Base-by-base conservation (phyloP, 129 eudicot genomes). In the Smallanthus sonchifolius region DNA sequence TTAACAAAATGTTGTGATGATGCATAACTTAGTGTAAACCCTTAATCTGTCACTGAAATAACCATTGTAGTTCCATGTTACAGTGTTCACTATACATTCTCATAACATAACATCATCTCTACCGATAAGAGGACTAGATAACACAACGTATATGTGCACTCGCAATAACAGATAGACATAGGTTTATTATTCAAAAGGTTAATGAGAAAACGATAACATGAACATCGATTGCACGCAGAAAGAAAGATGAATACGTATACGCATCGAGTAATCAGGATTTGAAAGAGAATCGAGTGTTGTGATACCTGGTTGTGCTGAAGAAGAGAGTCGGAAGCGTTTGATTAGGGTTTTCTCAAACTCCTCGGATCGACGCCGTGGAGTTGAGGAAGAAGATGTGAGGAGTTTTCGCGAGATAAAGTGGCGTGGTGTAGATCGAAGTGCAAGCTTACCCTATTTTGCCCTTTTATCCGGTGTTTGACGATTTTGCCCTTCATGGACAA, bases 301-400 rank as follows among this genome's bases (percentile, higher is more conserved):
- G 17, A 64, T 74, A 64, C 78, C 34, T 48, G 71, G 11, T 67
- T 68, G 71, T 19, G 56, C 39, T 35, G 57, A 61, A 77, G 49
- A 7, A 66, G 59, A 28, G 43, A 40, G 38, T 16, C 2, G 56
- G 66, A 59, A 80, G 69, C 4, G 44, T n/a, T 11, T 6, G 3
- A 67, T 67, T 69, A 78, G 77, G 84, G 84, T 75, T 79, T 79
- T 65, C 83, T 72, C 81, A 79, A 83, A 79, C 87, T 83, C 87
- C 87, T 79, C 87, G 84, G 87, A 83, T 83, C 84, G 81, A 80
- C 86, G 87, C 87, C 87, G 87, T 75, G 84, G 87, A 83, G 87
- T 75, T 79, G 83, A 69, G 82, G 79, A 63, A 76, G 69, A 65
- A 38, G 71, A 49, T 60, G 65, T 32, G 76, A 60, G 30, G 66